Evolutionary conservation across 2,329 filamentous ascomycete species (phyloP).

Genomic region (Aspergillus fructus): DNA sequence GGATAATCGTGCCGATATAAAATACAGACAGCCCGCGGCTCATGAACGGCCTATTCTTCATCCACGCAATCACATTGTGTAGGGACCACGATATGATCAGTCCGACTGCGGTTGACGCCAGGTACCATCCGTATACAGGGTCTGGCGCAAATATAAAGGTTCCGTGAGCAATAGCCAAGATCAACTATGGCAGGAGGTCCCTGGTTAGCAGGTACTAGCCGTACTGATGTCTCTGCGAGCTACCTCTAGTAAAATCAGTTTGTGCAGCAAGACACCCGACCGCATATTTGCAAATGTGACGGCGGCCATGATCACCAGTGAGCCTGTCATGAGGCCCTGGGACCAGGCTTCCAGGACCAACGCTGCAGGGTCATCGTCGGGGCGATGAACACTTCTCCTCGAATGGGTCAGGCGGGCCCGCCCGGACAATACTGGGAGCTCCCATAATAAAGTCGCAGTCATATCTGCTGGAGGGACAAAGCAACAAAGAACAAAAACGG

Average conservation of each 20-base stretch:
- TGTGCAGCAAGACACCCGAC: conserved; percentile 47
- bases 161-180: conserved; percentile 58
- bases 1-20: conserved; percentile 59
- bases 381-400: background rate
- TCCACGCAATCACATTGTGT: conserved; percentile 67
- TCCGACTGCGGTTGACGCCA: conserved; percentile 59
- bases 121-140: conserved; percentile 63
- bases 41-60: conserved; percentile 64
- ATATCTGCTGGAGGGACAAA: too few species aligned
- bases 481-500: too few species aligned
- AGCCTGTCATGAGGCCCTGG: conserved; percentile 51
- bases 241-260: conserved; percentile 52
- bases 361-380: background rate
- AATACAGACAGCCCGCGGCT: conserved; percentile 50
- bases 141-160: conserved; percentile 59
- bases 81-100: conserved; percentile 64
- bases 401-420: background rate
- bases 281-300: conserved; percentile 53
- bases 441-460: too few species aligned
- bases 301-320: conserved; percentile 49
- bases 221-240: background rate
- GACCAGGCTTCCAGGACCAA: conserved; percentile 45
- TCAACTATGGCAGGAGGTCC: conserved; percentile 38
- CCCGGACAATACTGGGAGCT: too few species aligned
- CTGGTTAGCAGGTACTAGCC: background rate